Evolutionary conservation across 2,329 filamentous ascomycete species (phyloP), one percentile per base, ranked within the genome.

Genomic region (Pseudogymnoascus sp.): DNA sequence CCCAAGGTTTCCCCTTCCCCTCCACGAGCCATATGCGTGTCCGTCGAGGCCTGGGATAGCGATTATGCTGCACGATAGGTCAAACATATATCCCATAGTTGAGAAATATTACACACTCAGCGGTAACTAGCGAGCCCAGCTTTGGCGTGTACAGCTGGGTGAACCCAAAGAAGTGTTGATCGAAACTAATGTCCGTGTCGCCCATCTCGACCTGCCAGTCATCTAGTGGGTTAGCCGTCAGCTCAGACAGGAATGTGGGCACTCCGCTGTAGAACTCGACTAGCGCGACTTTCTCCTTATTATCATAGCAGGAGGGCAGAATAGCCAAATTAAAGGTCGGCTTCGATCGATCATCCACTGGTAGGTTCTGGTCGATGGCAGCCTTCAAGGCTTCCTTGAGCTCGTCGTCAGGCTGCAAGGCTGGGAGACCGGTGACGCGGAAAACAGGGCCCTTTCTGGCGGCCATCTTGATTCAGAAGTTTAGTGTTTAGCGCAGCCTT

Each of bases 11-110:
- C 67, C 65, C 58, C 65, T 68, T 2, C 67, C 69, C 58, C 66
- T 64, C 71, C 71, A 74, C 5, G 70, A 73, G 16, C 70, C 70
- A 58, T 73, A 74, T 6, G 72, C 67, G 65, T 73, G 69, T 35
- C 70, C 69, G 23, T 71, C 67, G 25, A 72, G 69, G 4, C 69
- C 69, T 1, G 67, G 66, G 19, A 71, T 69, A 3, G 69, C 70
- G 19, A 72, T 66, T 23, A 72, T 67, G 41, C 69, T 71, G 39
- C 22, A 58, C 30, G 12, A n/a, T 28, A 49, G 6, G 42, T 49
- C 6, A 49, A 22, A 9, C 22, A 49, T n/a, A 49, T 28, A 23
- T 49, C n/a, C 6, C 23, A 6, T 25, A 9, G 19, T 16, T 2
- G 42, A 49, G 11, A 60, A 59, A 22, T 58, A 41, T 4, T 22